Evolutionary conservation across 2,329 filamentous ascomycete genomes (phyloP).

Genomic region (Didymella exigua): DNA sequence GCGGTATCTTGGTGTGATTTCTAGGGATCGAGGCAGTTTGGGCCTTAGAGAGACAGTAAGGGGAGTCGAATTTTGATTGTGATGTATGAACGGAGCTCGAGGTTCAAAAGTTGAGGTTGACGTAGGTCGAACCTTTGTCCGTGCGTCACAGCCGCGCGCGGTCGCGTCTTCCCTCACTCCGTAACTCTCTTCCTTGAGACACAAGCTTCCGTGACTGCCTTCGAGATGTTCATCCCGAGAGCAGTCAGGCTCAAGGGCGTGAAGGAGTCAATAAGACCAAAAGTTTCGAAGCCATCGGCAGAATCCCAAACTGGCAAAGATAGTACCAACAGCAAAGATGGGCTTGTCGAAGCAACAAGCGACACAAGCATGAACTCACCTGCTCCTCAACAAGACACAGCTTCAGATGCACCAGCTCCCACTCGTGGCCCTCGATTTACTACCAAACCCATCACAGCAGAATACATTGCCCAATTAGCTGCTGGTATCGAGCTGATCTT

Average conservation of each 20-base stretch:
- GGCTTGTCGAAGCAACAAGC: constrained; percentile 31
- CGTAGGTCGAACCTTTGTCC: constrained; percentile 24
- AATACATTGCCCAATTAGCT: constrained; percentile 39
- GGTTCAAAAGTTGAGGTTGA: constrained; percentile 12
- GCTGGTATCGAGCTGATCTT: constrained; percentile 44
- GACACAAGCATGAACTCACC: constrained; percentile 32
- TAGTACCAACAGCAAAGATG: constrained; percentile 25
- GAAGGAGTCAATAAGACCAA: constrained; percentile 25
- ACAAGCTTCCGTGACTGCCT: background rate
- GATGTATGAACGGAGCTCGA: background rate
- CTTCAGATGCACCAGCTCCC: constrained; percentile 6
- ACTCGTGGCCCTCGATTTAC: constrained; percentile 30
- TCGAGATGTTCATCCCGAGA: constrained; percentile 43
- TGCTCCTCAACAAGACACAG: constrained; percentile 15
- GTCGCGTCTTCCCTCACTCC: background rate
- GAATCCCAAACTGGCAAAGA: constrained; percentile 7
- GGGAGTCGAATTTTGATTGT: background rate
- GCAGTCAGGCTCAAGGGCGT: constrained; percentile 41
- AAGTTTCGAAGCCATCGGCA: constrained; percentile 4
- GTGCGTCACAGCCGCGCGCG: constrained; percentile 12
- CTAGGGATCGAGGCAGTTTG: background rate
- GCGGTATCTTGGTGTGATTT: background rate
- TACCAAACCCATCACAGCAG: constrained; percentile 25
- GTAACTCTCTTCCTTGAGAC: background rate
- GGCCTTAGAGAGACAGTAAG: background rate